phyloP scores from a whole-genome alignment of 805 yeast species.

The Candida ascalaphidarum region DNA sequence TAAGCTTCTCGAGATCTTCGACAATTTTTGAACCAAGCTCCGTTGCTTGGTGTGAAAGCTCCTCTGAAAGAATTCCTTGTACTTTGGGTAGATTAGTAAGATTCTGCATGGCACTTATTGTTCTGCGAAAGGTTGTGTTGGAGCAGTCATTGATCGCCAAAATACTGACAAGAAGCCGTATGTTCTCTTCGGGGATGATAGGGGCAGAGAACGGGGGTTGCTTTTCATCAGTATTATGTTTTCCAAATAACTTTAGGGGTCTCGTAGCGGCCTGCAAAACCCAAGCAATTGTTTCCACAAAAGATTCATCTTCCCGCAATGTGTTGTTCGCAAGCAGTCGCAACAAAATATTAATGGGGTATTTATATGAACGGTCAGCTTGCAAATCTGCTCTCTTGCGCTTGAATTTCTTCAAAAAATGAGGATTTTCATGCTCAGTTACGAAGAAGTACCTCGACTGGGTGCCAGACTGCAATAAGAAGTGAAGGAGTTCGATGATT shows the following conservation, averaged over 20 bases:
- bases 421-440: constrained; percentile 58
- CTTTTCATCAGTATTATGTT: constrained; percentile 16
- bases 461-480: constrained; percentile 55
- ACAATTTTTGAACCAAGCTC: constrained; percentile 47
- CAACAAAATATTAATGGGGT: constrained; percentile 67
- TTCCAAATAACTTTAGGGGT: constrained; percentile 53
- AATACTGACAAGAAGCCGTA: constrained; percentile 56
- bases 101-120: constrained; percentile 73
- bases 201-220: constrained; percentile 41
- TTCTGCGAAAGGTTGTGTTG: constrained; percentile 75
- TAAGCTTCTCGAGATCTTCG: constrained; percentile 43
- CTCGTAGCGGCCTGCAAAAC: constrained; percentile 71
- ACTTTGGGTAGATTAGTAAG: constrained; percentile 55
- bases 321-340: constrained; percentile 51
- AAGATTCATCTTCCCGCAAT: constrained; percentile 63
- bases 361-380: constrained; percentile 29
- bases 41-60: constrained; percentile 58
- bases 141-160: constrained; percentile 79
- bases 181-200: constrained; percentile 50
- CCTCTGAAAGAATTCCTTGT: constrained; percentile 55
- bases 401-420: constrained; percentile 21
- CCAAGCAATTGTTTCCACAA: constrained; percentile 71
- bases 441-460: constrained; percentile 69
- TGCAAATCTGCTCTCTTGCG: constrained; percentile 22
- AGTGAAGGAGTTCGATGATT: constrained; percentile 65